A percentile compares a stretch with the other conserved stretches of the same genome.
Conservation (phyloP, 495 filamentous ascomycete species). For the Recurvomyces mirabilis region DNA sequence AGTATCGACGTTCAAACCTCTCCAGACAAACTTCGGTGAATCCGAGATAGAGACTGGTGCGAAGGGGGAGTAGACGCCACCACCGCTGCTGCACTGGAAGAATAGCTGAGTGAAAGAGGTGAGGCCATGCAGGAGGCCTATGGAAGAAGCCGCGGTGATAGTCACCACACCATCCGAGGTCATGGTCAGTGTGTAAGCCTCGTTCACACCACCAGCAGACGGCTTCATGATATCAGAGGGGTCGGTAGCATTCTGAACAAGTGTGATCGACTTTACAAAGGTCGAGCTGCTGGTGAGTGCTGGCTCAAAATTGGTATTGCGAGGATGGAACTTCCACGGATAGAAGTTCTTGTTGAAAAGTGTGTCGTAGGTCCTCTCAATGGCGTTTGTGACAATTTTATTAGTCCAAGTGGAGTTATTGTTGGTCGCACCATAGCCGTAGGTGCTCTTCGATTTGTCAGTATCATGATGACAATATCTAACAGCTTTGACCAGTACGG, state of each 20-base stretch:
- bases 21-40: slow-evolving; percentile 54
- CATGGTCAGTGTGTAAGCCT: slow-evolving; percentile 58
- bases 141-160: slow-evolving; percentile 50
- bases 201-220: slow-evolving; percentile 51
- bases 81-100: slow-evolving; percentile 47
- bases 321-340: slow-evolving; percentile 64
- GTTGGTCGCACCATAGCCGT: neutral
- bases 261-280: slow-evolving; percentile 43
- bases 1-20: slow-evolving; percentile 65
- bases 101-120: slow-evolving; percentile 68
- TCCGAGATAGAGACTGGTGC: slow-evolving; percentile 59
- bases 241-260: slow-evolving; percentile 48
- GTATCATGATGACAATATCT: neutral
- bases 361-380: slow-evolving; percentile 36
- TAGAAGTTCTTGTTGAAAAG: slow-evolving; percentile 54
- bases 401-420: slow-evolving; percentile 12
- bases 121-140: slow-evolving; percentile 55
- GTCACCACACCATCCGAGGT: slow-evolving; percentile 40
- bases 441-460: neutral
- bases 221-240: slow-evolving; percentile 45
- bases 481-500: neutral
- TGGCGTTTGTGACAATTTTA: slow-evolving; percentile 32
- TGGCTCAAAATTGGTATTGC: slow-evolving; percentile 52
- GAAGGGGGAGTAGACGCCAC: slow-evolving; percentile 48
- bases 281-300: slow-evolving; percentile 29